These are phyloP conservation scores for Microglena sp. DNA, from an alignment of 139 green algal species.

Conservation along the genomic window DNA sequence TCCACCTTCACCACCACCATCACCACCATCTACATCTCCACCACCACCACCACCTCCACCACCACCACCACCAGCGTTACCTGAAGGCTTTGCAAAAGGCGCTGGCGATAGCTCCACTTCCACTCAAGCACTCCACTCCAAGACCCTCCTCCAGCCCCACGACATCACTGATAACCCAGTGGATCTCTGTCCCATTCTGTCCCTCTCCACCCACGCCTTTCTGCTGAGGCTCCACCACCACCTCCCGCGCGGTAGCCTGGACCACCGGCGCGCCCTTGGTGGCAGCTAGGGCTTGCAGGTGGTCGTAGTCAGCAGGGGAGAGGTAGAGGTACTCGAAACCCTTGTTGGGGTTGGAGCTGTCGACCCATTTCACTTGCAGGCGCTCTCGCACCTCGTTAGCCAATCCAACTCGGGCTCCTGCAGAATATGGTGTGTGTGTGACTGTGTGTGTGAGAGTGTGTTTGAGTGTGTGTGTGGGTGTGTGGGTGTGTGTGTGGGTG, in stretches of 20 bases:
- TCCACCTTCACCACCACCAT: too few relatives aligned
- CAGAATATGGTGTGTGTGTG: too few relatives aligned
- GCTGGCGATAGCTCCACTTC: conserved; percentile 85
- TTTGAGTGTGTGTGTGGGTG: too few relatives aligned
- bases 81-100: conserved; percentile 38
- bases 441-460: too few relatives aligned
- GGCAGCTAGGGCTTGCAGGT: conserved; percentile 15
- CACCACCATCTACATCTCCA: too few relatives aligned
- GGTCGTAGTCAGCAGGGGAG: conserved; percentile 64
- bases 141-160: conserved; percentile 91
- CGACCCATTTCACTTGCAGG: conserved; percentile 62
- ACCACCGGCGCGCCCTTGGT: not conserved
- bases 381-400: conserved; percentile 58
- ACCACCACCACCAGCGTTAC: too few relatives aligned
- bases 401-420: conserved; percentile 84
- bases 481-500: too few relatives aligned
- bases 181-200: too few relatives aligned
- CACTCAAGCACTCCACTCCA: conserved; percentile 95
- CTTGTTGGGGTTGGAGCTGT: conserved; percentile 54
- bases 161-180: too few relatives aligned
- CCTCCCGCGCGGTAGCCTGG: conserved; percentile 6
- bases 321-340: conserved; percentile 94
- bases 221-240: too few relatives aligned
- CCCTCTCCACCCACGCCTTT: too few relatives aligned
- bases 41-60: not conserved